Base-by-base conservation (phyloP, 106 monocot species). In the Triglochin maritima region DNA sequence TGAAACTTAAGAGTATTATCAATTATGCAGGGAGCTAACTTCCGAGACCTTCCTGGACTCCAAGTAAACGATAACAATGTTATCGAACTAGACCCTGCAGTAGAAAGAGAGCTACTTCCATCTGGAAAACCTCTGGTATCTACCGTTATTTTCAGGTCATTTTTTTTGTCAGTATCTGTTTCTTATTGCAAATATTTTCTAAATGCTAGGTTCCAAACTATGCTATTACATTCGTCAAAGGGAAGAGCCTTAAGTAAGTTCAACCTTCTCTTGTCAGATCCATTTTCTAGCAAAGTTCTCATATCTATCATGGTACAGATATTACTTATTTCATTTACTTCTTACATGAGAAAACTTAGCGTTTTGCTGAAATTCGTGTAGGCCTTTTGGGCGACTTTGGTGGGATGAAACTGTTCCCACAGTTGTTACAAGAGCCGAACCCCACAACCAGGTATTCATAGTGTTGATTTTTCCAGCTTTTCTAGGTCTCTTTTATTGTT, bases 371-470 rank as follows among this genome's bases (percentile, higher is more conserved):
- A 0, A 0, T 29, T 29, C 29, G 1, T 72, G 9, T 46, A 90
- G 86, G 63, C 83, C 86, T 16, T 90, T 90, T 84, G 90, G 74
- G 4, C 71, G 90, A 7, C 57, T 90, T 2, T 86, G 86, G 90
- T 90, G 90, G 90, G 90, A 90, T 68, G 86, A 90, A 61, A 90
- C 83, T 41, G 86, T 90, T 12, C 77, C 90, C 2, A 90, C 90
- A 0, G 90, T 90, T 57, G 90, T 90, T 0, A 90, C 90, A 0
- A 59, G 90, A 10, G 86, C 90, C 11, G 86, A 76, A 56, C 76
- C 76, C 2, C 75, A 75, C 29, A 76, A 76, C 50, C 76, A 76
- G 69, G 69, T 76, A 6, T 48, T 29, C 29, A n/a, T n/a, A 29
- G 29, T 29, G 29, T 29, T 29, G 29, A 0, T 29, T 29, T 29